Conservation (phyloP, 1,284 basidiomycete genomes). For the Coniferiporia weirii region DNA sequence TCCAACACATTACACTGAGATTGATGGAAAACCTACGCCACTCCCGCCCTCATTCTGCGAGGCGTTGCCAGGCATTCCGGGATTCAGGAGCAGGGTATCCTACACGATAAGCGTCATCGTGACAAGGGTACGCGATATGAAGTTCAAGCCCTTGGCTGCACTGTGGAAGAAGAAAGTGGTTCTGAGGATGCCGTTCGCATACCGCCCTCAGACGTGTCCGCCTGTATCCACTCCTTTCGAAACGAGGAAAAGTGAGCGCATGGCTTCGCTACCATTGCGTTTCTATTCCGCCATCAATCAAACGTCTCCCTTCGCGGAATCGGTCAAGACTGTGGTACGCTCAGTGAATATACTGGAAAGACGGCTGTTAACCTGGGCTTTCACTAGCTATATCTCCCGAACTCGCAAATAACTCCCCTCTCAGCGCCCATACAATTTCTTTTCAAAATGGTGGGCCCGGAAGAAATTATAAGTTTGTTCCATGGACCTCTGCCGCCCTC, state of each 20-base stretch:
- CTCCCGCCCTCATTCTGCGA: conserved; percentile 17
- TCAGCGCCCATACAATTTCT: conserved; percentile 12
- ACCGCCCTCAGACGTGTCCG: conserved; percentile 12
- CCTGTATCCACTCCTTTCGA: conserved; percentile 8
- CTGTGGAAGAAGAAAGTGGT: conserved; percentile 13
- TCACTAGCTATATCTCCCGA: conserved; percentile 18
- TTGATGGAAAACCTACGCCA: background rate
- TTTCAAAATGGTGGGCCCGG: conserved; percentile 10
- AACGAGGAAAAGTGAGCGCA: background rate
- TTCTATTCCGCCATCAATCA: conserved; percentile 9
- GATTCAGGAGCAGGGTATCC: conserved; percentile 10
- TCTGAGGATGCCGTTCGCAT: conserved; percentile 8
- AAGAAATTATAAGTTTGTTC: background rate
- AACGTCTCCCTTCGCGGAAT: background rate
- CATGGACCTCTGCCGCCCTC: conserved; percentile 8
- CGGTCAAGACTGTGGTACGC: conserved; percentile 10
- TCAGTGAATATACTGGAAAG: background rate
- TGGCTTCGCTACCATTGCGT: background rate
- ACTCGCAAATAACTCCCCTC: conserved; percentile 12
- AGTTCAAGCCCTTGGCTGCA: background rate
- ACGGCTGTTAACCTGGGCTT: background rate
- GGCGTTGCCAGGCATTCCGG: conserved; percentile 4
- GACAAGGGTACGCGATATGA: conserved; percentile 9
- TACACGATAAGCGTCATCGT: conserved; percentile 8
- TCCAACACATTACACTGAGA: conserved; percentile 12